phyloP scores from a whole-genome alignment of 306 rosid genomes.

The Begonia peltatifolia region DNA sequence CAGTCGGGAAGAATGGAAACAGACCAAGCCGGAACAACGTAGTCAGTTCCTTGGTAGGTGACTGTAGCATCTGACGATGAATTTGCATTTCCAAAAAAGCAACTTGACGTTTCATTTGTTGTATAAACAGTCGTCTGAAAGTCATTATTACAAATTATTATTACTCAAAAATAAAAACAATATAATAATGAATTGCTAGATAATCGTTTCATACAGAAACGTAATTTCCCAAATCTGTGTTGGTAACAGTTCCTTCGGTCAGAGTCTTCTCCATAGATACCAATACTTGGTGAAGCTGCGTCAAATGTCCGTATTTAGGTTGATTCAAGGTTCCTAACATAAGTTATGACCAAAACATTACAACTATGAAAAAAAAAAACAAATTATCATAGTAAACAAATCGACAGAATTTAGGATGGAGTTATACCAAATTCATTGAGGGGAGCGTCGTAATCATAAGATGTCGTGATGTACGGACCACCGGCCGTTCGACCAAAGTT shows the following conservation, averaged over 20 bases:
- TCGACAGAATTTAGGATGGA: neutral
- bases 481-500: slow-evolving; percentile 49
- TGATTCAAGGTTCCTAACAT: slow-evolving; percentile 27
- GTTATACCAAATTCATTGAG: slow-evolving; percentile 37
- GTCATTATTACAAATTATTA: neutral
- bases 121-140: slow-evolving; percentile 28
- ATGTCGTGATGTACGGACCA: slow-evolving; percentile 42
- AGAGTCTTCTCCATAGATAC: slow-evolving; percentile 33
- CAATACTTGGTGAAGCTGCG: slow-evolving; percentile 29
- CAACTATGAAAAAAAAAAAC: neutral
- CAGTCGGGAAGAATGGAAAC: slow-evolving; percentile 46
- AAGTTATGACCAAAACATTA: neutral
- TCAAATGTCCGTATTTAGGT: slow-evolving; percentile 46
- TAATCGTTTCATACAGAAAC: slow-evolving; percentile 14
- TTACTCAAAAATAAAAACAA: neutral
- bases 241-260: slow-evolving; percentile 17
- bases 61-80: slow-evolving; percentile 24
- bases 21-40: slow-evolving; percentile 48
- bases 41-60: slow-evolving; percentile 14
- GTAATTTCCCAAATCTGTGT: slow-evolving; percentile 24
- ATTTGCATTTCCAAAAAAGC: slow-evolving; percentile 36
- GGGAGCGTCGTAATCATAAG: slow-evolving; percentile 52
- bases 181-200: neutral
- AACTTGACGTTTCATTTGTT: slow-evolving; percentile 21
- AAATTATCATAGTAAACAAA: neutral